Conservation (phyloP, 176 grass and related monocot genomes). For the Sorghum bicolor region Sorghum_bicolor_NCBIv3 NC_012875.2:52366001-52366500, state of each 20-base stretch:
- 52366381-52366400: neutral
- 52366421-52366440: neutral
- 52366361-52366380: neutral
- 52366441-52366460: neutral
- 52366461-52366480: neutral
- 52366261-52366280: neutral
- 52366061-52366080: conserved; percentile 34
- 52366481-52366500: neutral
- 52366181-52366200: conserved; percentile 15
- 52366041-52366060: conserved; percentile 13
- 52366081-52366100: conserved; percentile 16
- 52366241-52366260: neutral
- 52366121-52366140: neutral
- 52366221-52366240: neutral
- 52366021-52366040: conserved; percentile 5
- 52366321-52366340: neutral
- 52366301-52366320: neutral
- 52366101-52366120: conserved; percentile 27
- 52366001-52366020: neutral
- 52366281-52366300: neutral
- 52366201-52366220: neutral
- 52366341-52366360: neutral
- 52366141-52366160: neutral
- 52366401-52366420: neutral
- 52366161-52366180: neutral